Conservation (phyloP, 352 stramenopile genomes). For the Globisporangium okanoganense region DNA sequence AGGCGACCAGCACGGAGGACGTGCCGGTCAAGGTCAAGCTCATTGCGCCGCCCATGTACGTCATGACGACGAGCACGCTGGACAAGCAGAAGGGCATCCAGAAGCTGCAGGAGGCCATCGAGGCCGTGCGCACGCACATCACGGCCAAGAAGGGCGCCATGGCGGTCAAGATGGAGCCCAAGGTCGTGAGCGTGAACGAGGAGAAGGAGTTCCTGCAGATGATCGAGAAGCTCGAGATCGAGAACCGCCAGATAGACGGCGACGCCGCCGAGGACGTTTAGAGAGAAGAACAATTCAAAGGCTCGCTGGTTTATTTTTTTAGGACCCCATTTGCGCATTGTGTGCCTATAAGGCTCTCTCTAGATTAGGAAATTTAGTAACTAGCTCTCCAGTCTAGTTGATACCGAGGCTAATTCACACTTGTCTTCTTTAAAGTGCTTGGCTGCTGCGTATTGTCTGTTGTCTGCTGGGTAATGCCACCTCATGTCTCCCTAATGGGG, state of each 20-base stretch:
- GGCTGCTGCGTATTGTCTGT: neutral
- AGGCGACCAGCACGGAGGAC: slow-evolving; percentile 85
- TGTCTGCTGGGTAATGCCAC: neutral
- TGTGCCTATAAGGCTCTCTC: neutral
- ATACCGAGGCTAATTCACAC: neutral
- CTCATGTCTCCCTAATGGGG: neutral
- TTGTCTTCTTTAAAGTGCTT: neutral
- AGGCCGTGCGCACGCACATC: slow-evolving; percentile 93
- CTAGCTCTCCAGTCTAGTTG: no score
- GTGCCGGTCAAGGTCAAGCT: slow-evolving; percentile 98
- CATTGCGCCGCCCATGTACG: slow-evolving; percentile 99
- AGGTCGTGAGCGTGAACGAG: slow-evolving; percentile 98
- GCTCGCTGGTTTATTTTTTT: slow-evolving; percentile 6
- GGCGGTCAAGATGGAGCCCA: slow-evolving; percentile 98
- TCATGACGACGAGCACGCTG: slow-evolving; percentile 98
- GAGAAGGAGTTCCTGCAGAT: slow-evolving; percentile 98
- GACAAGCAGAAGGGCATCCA: slow-evolving; percentile 98
- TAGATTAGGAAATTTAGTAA: neutral
- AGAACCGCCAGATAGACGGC: slow-evolving; percentile 98
- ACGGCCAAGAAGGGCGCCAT: slow-evolving; percentile 93
- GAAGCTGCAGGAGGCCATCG: slow-evolving; percentile 95
- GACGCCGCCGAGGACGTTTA: slow-evolving; percentile 95
- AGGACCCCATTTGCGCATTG: neutral
- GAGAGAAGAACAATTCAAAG: neutral
- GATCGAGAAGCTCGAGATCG: slow-evolving; percentile 98